Conservation (phyloP, 768 basidiomycete genomes). For the Podaxis carcinomalis region DNA sequence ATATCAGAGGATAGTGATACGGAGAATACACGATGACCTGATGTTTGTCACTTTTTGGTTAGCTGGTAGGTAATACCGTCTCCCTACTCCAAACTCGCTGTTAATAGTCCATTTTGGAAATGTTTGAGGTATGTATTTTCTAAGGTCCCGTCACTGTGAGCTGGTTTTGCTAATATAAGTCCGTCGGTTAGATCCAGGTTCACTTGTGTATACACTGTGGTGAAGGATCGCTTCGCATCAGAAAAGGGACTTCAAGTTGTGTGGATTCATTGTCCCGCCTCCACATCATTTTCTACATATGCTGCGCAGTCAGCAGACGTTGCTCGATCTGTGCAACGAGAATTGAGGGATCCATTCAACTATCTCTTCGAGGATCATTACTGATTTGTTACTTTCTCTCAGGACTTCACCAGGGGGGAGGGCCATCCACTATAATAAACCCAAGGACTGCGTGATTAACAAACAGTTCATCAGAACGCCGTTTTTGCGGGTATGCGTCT, state of each 20-base stretch:
- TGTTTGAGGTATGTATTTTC: slow-evolving; percentile 47
- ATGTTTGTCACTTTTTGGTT: background rate
- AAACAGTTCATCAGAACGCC: no score
- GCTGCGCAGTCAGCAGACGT: background rate
- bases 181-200: slow-evolving; percentile 25
- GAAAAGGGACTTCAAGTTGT: background rate
- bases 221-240: background rate
- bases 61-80: slow-evolving; percentile 48
- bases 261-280: background rate
- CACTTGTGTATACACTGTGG: slow-evolving; percentile 39
- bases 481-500: no score
- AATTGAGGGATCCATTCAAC: no score
- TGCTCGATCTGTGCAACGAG: no score
- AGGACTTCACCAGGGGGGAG: no score
- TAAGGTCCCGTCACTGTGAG: slow-evolving; percentile 38
- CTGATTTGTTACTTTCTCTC: no score
- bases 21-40: background rate
- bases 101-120: slow-evolving; percentile 45
- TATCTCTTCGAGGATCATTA: no score
- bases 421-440: no score
- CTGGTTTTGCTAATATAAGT: slow-evolving; percentile 17
- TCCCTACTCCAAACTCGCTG: slow-evolving; percentile 46
- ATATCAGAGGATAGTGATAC: slow-evolving; percentile 32
- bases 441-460: no score
- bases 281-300: background rate